Base-by-base conservation (phyloP, 148 eudicot species). In the Chenopodium suecicum region DNA sequence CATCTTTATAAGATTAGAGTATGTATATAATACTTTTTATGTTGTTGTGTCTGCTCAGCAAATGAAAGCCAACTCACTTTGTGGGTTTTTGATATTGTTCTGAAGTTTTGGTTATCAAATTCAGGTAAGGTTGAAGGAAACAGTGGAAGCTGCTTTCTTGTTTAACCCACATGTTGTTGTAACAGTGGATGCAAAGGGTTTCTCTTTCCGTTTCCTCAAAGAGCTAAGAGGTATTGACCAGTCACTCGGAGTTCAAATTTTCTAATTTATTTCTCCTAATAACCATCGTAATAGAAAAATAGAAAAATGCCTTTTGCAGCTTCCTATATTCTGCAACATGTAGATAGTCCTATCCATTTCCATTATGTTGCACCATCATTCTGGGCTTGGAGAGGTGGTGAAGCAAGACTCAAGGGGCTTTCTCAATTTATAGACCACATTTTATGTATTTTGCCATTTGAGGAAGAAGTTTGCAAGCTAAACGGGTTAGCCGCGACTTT, bases 331-430 rank as follows among this genome's bases (percentile, higher is more conserved):
- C 80, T 76, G 80, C 90, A 88, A 82, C 87, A 88, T 75, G 78
- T 86, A 70, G 82, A 80, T 76, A 67, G 85, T 58, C 98, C 99
- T 66, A 82, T 76, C 79, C 99, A 91, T 82, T 96, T 94, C 81
- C 99, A 96, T 81, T 96, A 96, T 77, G 99, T 96, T 62, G 97
- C 97, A 79, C 99, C 98, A 79, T 96, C 99, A 37, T 96, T 94
- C 73, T 96, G 99, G 99, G 99, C 99, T 29, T 94, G 99, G 99
- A 92, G 82, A 91, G 99, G 99, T 23, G 97, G 96, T 81, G 97
- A 96, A 86, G 91, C 85, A 81, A 96, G 95, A 84, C 98, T 96
- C 64, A 90, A 82, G 82, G 91, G 91, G 76, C 87, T 96, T 27
- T 84, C 93, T 77, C 80, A 84, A 58, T 91, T 94, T 87, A 92